Conservation (phyloP, 768 basidiomycete species). For the Mycena capillaripes region DNA sequence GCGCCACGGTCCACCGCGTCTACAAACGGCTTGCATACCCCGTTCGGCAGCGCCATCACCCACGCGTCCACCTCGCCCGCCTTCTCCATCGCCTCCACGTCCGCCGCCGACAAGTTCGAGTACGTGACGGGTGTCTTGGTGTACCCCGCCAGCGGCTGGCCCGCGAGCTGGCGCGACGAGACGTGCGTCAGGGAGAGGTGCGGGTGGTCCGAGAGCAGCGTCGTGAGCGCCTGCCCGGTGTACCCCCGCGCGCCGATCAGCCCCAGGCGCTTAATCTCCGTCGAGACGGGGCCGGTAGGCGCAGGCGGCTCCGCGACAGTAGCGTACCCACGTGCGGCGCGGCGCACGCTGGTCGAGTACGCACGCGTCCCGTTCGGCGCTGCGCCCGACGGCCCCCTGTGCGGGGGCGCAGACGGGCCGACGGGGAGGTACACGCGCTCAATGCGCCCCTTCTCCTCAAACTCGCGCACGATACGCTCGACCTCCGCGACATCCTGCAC, state of each 20-base stretch:
- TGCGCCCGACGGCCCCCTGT: conserved; percentile 47
- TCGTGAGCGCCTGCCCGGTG: conserved; percentile 93
- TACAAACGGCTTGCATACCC: conserved; percentile 95
- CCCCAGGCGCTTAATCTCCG: conserved; percentile 89
- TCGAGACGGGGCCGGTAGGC: conserved; percentile 52
- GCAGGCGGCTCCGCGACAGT: conserved; percentile 63
- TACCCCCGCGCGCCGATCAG: conserved; percentile 97
- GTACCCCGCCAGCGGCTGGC: conserved; percentile 84
- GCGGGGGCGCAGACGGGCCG: conserved; percentile 76
- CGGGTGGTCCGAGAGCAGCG: conserved; percentile 90
- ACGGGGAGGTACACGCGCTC: conserved; percentile 93
- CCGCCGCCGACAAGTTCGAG: conserved; percentile 81
- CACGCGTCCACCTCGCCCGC: conserved; percentile 94
- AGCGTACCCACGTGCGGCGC: conserved; percentile 81
- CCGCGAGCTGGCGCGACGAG: conserved; percentile 94
- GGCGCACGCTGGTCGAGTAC: conserved; percentile 72
- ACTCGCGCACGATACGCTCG: conserved; percentile 82
- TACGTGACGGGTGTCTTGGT: conserved; percentile 81
- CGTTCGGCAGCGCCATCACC: conserved; percentile 99
- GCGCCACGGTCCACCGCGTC: conserved; percentile 91
- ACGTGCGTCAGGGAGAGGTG: conserved; percentile 93
- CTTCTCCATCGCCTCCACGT: conserved; percentile 92
- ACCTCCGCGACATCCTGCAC: conserved; percentile 93
- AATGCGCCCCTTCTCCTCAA: conserved; percentile 86
- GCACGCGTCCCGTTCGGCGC: conserved; percentile 60